phyloP scores from a whole-genome alignment of 345 rosid genomes.

The Syzygium aromaticum region DNA sequence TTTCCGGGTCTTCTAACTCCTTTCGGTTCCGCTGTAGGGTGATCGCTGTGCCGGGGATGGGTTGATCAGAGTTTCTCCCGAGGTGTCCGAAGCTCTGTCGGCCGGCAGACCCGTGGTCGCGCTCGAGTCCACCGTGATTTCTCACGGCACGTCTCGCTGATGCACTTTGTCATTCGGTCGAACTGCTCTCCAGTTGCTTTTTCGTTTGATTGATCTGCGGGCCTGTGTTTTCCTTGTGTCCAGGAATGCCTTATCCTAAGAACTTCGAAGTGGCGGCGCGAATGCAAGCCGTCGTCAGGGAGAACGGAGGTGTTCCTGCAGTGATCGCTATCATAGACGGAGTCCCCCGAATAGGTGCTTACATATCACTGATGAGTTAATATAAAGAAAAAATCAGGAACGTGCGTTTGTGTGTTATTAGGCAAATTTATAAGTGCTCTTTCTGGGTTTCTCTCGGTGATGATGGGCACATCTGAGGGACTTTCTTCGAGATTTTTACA shows the following conservation, averaged over 20 bases:
- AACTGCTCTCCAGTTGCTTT: background rate
- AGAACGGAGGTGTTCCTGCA: constrained; percentile 81
- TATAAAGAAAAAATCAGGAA: background rate
- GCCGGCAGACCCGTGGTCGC: no score
- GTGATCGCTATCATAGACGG: constrained; percentile 5
- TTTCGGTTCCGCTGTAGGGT: no score
- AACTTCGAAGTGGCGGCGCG: constrained; percentile 67
- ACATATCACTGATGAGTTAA: no score
- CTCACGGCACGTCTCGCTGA: background rate
- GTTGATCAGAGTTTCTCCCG: no score
- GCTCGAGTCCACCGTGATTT: no score
- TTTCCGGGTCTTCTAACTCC: no score
- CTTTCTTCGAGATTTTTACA: background rate
- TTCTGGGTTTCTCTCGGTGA: background rate
- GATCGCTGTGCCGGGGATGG: no score
- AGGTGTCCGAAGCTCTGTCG: no score
- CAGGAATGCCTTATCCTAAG: constrained; percentile 86
- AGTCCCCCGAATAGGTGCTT: no score
- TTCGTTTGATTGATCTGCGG: background rate
- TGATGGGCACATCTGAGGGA: background rate
- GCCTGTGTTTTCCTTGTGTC: background rate
- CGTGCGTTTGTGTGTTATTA: background rate
- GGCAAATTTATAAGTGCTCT: background rate
- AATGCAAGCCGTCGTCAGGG: constrained; percentile 74
- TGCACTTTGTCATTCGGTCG: background rate